These are phyloP conservation scores for Penicillium sp. DNA, from an alignment of 2,329 filamentous ascomycete species.

Conservation along the genomic window DNA sequence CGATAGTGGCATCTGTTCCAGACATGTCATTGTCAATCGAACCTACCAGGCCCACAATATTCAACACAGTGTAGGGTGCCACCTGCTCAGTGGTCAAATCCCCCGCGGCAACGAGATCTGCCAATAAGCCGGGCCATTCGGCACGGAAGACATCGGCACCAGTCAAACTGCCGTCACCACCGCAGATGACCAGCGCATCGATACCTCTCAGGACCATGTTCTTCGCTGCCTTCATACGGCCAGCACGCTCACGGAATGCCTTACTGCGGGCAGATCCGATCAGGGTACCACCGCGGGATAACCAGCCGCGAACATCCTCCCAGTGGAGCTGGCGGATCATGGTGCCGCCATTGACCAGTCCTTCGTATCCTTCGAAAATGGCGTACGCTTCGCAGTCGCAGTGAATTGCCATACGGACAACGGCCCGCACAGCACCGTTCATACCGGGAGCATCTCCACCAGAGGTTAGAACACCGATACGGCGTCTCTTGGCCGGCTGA, in stretches of 20 bases:
- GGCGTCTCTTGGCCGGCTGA: constrained; percentile 52
- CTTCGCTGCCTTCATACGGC: constrained; percentile 81
- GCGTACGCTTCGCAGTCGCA: constrained; percentile 76
- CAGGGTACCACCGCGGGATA: constrained; percentile 89
- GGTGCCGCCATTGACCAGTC: constrained; percentile 82
- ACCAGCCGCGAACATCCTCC: constrained; percentile 91
- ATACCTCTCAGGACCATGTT: constrained; percentile 93
- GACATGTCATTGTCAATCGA: constrained; percentile 99
- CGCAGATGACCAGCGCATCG: constrained; percentile 93
- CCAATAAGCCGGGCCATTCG: constrained; percentile 85
- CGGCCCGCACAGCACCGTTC: constrained; percentile 86
- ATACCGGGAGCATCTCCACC: constrained; percentile 93
- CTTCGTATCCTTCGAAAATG: constrained; percentile 93
- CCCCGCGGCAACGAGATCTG: constrained; percentile 75
- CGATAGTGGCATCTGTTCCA: constrained; percentile 94
- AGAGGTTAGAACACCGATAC: constrained; percentile 89
- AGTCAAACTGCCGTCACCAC: constrained; percentile 92
- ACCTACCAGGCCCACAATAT: constrained; percentile 93
- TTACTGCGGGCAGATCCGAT: constrained; percentile 94
- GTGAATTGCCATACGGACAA: constrained; percentile 87
- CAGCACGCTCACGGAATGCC: constrained; percentile 84
- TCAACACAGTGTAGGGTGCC: constrained; percentile 77
- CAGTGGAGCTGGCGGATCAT: constrained; percentile 85
- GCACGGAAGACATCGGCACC: constrained; percentile 89
- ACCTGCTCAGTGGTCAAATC: constrained; percentile 70